Conservation (phyloP, 2,329 filamentous ascomycete genomes). For the Pezicula neosporulosa region DNA sequence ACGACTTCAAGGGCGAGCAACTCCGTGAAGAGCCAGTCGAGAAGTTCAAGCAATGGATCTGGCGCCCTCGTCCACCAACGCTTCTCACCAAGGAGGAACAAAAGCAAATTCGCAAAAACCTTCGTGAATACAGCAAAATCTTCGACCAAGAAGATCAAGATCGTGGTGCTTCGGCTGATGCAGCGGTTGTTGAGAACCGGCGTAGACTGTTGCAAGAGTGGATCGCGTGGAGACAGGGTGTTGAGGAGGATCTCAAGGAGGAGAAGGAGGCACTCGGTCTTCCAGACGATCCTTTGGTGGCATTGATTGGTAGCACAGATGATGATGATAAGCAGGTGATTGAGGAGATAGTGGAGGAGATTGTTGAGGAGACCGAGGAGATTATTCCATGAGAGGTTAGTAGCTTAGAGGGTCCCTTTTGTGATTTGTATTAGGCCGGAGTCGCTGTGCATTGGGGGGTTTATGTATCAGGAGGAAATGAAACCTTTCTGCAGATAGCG, state of each 20-base stretch:
- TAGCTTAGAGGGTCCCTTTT: background rate
- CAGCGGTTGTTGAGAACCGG: constrained; percentile 86
- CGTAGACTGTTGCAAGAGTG: constrained; percentile 83
- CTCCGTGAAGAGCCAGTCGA: constrained; percentile 90
- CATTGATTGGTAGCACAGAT: constrained; percentile 54
- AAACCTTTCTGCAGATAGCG: too few relatives aligned
- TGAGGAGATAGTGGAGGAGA: constrained; percentile 82
- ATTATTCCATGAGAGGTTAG: constrained; percentile 33
- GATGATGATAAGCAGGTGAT: constrained; percentile 74
- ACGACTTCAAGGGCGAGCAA: constrained; percentile 89
- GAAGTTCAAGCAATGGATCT: constrained; percentile 96
- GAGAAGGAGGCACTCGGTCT: constrained; percentile 68
- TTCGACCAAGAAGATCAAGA: constrained; percentile 96
- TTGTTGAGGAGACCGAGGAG: constrained; percentile 82
- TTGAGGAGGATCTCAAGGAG: constrained; percentile 68
- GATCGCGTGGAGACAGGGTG: constrained; percentile 74
- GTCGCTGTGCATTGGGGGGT: background rate
- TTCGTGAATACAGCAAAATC: constrained; percentile 89
- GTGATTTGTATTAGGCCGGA: background rate
- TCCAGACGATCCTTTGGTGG: constrained; percentile 61
- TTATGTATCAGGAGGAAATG: background rate
- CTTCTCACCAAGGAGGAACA: constrained; percentile 95
- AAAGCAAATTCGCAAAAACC: constrained; percentile 96
- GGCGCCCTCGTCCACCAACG: constrained; percentile 89
- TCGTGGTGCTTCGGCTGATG: constrained; percentile 89